A percentile compares a stretch with the other conserved stretches of the same genome.
Conservation (phyloP, 148 eudicot species). For the Salicornia ramosissima region DNA sequence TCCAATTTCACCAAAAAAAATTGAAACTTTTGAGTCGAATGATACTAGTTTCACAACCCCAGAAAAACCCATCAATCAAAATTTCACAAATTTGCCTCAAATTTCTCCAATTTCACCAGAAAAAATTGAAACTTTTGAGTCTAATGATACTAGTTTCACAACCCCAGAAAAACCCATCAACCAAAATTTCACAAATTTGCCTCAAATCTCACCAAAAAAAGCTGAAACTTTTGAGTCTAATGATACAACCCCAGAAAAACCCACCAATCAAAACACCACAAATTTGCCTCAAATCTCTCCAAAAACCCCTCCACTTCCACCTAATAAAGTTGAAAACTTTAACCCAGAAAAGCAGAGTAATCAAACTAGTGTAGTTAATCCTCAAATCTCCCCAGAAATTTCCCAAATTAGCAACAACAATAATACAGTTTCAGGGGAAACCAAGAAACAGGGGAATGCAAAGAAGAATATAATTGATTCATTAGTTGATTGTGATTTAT, state of each 20-base stretch:
- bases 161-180: background rate
- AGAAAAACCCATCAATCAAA: background rate
- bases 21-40: background rate
- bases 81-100: slow-evolving; percentile 4
- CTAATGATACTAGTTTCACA: background rate
- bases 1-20: background rate
- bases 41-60: background rate
- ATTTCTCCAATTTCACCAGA: background rate
- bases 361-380: slow-evolving; percentile 11
- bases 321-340: background rate
- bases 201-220: background rate
- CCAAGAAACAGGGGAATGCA: slow-evolving; percentile 23
- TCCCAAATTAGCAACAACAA: slow-evolving; percentile 6
- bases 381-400: slow-evolving; percentile 10
- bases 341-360: slow-evolving; percentile 1
- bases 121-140: background rate
- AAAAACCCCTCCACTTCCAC: background rate
- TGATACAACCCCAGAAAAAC: background rate
- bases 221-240: background rate
- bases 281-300: background rate
- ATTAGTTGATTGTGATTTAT: slow-evolving; percentile 58
- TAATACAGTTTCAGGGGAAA: slow-evolving; percentile 6
- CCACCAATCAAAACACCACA: background rate
- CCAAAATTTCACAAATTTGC: background rate
- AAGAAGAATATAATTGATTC: slow-evolving; percentile 32